phyloP scores from a whole-genome alignment of 495 filamentous ascomycete genomes.

The Penicillium dipodomyicola region DNA sequence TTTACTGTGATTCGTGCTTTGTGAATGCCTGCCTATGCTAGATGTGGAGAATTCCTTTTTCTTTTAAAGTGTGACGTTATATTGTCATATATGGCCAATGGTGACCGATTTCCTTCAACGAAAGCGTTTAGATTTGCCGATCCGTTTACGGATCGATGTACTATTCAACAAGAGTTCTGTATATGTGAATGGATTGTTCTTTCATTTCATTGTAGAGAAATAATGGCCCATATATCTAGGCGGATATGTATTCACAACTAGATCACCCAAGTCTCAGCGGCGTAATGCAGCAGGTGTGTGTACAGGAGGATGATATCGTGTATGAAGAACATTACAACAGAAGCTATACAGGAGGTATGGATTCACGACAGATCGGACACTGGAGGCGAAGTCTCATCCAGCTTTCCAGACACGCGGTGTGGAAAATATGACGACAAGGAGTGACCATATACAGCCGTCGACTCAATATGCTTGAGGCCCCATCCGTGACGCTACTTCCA shows the following conservation, averaged over 20 bases:
- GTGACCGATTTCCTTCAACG: conserved; percentile 29
- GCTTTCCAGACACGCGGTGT: conserved; percentile 87
- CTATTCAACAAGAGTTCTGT: conserved; percentile 23
- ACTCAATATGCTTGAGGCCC: conserved; percentile 68
- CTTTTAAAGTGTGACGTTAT: conserved; percentile 23
- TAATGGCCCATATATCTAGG: neutral
- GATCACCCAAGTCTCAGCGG: neutral
- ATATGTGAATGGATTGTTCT: neutral
- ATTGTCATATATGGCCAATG: conserved; percentile 15
- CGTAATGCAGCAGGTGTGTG: neutral
- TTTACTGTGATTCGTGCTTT: conserved; percentile 10
- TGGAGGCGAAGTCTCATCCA: conserved; percentile 93
- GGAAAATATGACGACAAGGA: conserved; percentile 94
- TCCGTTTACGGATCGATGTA: conserved; percentile 20
- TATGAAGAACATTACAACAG: conserved; percentile 6
- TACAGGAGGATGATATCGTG: conserved; percentile 12
- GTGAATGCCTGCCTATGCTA: conserved; percentile 5
- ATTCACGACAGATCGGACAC: conserved; percentile 94
- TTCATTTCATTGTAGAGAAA: neutral
- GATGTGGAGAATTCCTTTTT: conserved; percentile 13
- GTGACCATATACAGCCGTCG: conserved; percentile 93
- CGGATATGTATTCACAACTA: neutral
- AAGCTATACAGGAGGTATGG: conserved; percentile 71
- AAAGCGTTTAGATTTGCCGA: conserved; percentile 19
- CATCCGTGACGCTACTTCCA: conserved; percentile 51